Evolutionary conservation across 495 filamentous ascomycete species (phyloP).

Genomic region (Tuber umbilicatum): DNA sequence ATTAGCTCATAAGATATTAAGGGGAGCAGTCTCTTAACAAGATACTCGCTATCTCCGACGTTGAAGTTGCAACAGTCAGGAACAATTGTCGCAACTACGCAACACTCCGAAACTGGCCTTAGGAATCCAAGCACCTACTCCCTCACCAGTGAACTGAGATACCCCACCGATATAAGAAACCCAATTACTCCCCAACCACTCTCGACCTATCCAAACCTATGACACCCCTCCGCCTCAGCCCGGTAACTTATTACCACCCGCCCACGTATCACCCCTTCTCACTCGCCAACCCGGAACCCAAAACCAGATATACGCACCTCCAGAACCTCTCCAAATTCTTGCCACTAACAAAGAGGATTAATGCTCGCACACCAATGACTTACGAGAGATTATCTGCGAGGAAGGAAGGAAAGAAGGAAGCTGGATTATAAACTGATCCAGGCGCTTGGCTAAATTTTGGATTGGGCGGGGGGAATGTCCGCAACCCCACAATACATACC

Average conservation of each 20-base stretch:
- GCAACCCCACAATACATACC: no score
- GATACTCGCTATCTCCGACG: no score
- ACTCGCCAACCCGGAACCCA: neutral
- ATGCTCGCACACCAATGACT: neutral
- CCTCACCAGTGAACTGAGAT: neutral
- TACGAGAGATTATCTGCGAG: neutral
- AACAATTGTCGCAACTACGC: no score
- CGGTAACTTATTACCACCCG: neutral
- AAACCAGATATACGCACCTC: neutral
- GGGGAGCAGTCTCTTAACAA: neutral
- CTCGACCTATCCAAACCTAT: neutral
- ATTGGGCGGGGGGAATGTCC: no score
- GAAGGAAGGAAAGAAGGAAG: no score
- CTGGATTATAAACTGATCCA: no score
- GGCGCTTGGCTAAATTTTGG: no score
- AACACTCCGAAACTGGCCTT: neutral
- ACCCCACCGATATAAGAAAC: neutral
- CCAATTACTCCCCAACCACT: neutral
- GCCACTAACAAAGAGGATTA: neutral
- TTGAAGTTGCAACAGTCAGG: no score
- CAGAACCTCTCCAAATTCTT: neutral
- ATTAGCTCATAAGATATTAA: neutral
- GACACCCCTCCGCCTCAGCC: neutral
- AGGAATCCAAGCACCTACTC: neutral
- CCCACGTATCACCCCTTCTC: neutral